Base-by-base conservation (phyloP, 164 flowering plant species). In the Cinnamomum chago region DNA sequence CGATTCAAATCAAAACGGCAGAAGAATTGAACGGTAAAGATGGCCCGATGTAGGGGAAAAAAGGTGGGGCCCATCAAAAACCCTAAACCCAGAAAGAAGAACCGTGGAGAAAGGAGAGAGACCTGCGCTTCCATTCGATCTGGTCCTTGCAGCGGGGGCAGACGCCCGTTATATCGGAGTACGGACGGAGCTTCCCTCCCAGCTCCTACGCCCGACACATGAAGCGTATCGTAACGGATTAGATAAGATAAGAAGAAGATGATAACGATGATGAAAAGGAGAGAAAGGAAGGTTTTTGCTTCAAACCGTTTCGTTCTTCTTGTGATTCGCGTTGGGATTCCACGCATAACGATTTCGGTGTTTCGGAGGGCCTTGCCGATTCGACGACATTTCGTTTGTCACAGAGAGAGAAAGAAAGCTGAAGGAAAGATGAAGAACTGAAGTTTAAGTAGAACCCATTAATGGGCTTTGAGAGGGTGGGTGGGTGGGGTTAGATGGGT, bases 51-150 rank as follows among this genome's bases (percentile, higher is more conserved):
- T 5, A 40, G 11, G 47, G 47, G 47, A 2, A 1, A 40, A 40
- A 13, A 67, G 51, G 30, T 2, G 13, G 23, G 72, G 17, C 50
- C n/a, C 72, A 5, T 3, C 13, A 5, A 50, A 69, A 47, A 50
- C 27, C n/a, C 40, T 24, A 28, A 67, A 67, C 35, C 70, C 47
- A 68, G 50, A 13, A 68, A 68, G 70, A 33, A 20, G 40, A 68
- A 20, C 10, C 47, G n/a, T 3, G 60, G 2, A 55, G 60, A 14
- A 55, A 55, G 58, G 12, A 18, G 40, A 27, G 17, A 27, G 17
- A 78, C 80, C 88, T 92, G 65, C 99, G 95, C 72, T 96, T 96
- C 99, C 99, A 96, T 30, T 92, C 92, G 67, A 96, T 94, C 83
- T 96, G 99, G 3, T 87, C 96, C 77, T 77, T 90, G 70, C 99